These are phyloP conservation scores for Fraxinus floribunda DNA, from an alignment of 305 asterid species.

Conservation along the genomic window DNA sequence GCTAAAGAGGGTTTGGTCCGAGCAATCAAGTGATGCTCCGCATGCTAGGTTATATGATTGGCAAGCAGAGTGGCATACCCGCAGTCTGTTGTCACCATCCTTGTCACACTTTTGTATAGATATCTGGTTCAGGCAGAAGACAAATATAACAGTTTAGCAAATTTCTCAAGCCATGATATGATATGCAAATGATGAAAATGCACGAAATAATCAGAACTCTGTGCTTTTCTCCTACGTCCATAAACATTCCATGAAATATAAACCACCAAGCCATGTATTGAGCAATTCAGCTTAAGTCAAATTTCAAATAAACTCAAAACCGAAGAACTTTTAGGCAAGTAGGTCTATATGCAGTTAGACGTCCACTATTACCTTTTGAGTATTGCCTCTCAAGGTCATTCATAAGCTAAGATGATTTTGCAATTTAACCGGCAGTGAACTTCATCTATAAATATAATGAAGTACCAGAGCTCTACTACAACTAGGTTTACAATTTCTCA, in stretches of 20 bases:
- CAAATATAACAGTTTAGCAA: background rate
- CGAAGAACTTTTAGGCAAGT: background rate
- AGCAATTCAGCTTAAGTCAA: background rate
- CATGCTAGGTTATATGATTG: slow-evolving; percentile 82
- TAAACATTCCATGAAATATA: background rate
- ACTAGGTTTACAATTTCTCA: background rate
- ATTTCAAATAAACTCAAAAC: background rate
- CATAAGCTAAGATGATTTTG: background rate
- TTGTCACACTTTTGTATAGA: slow-evolving; percentile 85
- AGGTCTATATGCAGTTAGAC: background rate
- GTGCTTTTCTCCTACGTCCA: background rate
- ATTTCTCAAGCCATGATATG: background rate
- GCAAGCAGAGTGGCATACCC: slow-evolving; percentile 95
- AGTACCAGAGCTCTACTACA: background rate
- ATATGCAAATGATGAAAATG: background rate
- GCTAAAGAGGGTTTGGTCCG: slow-evolving; percentile 88
- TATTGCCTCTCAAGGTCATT: background rate
- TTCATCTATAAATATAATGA: background rate
- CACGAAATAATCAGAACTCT: background rate
- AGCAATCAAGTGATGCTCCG: slow-evolving; percentile 92
- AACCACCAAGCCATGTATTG: background rate
- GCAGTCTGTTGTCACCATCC: slow-evolving; percentile 79
- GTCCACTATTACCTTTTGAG: background rate
- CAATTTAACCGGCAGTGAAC: background rate
- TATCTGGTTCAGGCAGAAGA: slow-evolving; percentile 48